phyloP scores from a whole-genome alignment of 371 early-diverging fungal species.

The Mucor sp. region DNA sequence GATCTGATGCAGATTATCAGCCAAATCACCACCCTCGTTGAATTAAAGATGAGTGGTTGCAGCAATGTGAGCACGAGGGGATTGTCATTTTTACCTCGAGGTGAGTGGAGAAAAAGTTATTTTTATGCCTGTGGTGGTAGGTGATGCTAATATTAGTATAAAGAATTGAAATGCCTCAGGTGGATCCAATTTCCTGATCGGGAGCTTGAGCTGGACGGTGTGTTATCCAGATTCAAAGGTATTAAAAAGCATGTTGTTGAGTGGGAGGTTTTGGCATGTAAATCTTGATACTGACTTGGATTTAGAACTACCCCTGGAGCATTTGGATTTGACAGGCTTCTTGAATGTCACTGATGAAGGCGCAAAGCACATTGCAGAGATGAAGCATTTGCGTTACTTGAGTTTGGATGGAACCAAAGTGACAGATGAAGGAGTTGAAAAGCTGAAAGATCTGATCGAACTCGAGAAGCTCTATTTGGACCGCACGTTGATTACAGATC shows the following conservation, averaged over 20 bases:
- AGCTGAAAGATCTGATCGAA: constrained; percentile 29
- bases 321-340: constrained; percentile 37
- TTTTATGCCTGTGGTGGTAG: background rate
- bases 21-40: constrained; percentile 23
- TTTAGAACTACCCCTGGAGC: constrained; percentile 33
- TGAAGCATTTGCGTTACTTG: constrained; percentile 36
- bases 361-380: constrained; percentile 26
- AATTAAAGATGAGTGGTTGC: constrained; percentile 36
- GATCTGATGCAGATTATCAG: constrained; percentile 30
- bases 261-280: too few species aligned
- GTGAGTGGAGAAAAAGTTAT: constrained; percentile 8
- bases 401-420: constrained; percentile 41
- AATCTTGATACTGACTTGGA: background rate
- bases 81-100: constrained; percentile 31
- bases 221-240: constrained; percentile 37
- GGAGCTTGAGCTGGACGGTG: constrained; percentile 39
- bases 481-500: constrained; percentile 38
- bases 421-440: constrained; percentile 36
- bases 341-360: constrained; percentile 41
- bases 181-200: constrained; percentile 39
- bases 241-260: too few species aligned
- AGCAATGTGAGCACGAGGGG: constrained; percentile 24
- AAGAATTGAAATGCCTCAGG: constrained; percentile 31
- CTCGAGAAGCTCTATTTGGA: constrained; percentile 44
- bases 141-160: background rate